A percentile compares a stretch with the other conserved stretches of the same genome.
These are phyloP conservation scores for Themeda triandra DNA, from an alignment of 176 grass and related monocot species.

Conservation along the genomic window DNA sequence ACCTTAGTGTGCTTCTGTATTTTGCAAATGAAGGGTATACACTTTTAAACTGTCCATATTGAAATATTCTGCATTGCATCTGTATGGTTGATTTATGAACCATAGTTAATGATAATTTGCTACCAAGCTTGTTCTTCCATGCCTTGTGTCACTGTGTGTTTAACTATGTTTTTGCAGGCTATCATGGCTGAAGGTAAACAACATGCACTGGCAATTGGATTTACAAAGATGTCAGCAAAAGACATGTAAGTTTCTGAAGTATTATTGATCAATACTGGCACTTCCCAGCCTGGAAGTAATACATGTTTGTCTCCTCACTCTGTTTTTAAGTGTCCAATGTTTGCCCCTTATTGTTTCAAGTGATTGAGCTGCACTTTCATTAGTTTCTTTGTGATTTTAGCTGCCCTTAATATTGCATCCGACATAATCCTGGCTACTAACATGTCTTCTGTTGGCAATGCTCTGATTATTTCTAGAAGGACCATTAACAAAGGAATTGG, in stretches of 20 bases:
- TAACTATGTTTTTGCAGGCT: constrained; percentile 45
- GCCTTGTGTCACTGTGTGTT: background rate
- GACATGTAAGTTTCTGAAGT: constrained; percentile 69
- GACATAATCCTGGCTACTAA: background rate
- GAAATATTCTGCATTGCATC: background rate
- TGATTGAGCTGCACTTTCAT: background rate
- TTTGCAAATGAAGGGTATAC: background rate
- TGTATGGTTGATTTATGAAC: background rate
- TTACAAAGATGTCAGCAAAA: constrained; percentile 89
- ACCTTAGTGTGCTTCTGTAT: background rate
- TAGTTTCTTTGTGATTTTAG: background rate
- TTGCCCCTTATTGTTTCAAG: background rate
- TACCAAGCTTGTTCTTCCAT: background rate
- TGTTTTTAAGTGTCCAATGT: background rate
- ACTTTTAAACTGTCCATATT: background rate
- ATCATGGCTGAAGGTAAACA: constrained; percentile 99
- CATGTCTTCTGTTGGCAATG: background rate
- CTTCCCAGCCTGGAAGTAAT: background rate
- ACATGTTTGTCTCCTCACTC: background rate
- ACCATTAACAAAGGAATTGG: constrained; percentile 97
- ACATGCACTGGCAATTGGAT: constrained; percentile 92
- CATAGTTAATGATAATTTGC: background rate
- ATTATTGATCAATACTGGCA: background rate
- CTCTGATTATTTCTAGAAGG: constrained; percentile 49
- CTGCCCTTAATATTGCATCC: background rate